Percentiles rank a stretch among this genome's conserved stretches.
Evolutionary conservation across 208 protist species (phyloP).

Genomic region (Trypanosoma grayi): DNA sequence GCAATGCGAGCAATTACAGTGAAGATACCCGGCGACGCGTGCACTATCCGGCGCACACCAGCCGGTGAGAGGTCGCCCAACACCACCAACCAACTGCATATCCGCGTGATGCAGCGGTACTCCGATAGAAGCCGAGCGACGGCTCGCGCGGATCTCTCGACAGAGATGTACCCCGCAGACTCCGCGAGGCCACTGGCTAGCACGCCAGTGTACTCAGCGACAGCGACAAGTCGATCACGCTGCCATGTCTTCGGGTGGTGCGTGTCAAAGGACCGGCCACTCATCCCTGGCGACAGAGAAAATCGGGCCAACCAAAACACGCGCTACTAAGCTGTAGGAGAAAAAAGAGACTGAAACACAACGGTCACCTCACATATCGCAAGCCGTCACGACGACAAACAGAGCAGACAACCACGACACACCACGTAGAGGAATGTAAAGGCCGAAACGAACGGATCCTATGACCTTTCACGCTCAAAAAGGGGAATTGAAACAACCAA

Average conservation of each 20-base stretch:
- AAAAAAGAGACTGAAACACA: background rate
- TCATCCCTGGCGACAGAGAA: slow-evolving; percentile 1
- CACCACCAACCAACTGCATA: slow-evolving; percentile 71
- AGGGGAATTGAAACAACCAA: slow-evolving; percentile 3
- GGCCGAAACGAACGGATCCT: too few species aligned
- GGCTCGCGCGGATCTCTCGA: slow-evolving; percentile 45
- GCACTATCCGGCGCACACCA: slow-evolving; percentile 39
- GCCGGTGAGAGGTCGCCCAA: slow-evolving; percentile 46
- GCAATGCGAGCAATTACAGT: slow-evolving; percentile 54
- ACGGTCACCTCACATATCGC: background rate
- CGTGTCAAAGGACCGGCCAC: background rate
- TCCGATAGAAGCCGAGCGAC: slow-evolving; percentile 55
- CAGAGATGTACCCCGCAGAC: slow-evolving; percentile 29
- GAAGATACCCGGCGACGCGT: slow-evolving; percentile 32
- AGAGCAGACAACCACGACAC: too few species aligned
- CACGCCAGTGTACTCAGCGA: slow-evolving; percentile 67
- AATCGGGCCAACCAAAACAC: background rate
- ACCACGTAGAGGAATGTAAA: too few species aligned
- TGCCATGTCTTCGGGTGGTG: slow-evolving; percentile 8
- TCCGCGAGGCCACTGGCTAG: slow-evolving; percentile 41
- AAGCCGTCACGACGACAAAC: background rate
- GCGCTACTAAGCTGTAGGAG: background rate
- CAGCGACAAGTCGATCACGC: slow-evolving; percentile 67
- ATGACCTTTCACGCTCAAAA: too few species aligned
- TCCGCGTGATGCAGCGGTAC: slow-evolving; percentile 72